Evolutionary conservation across 2,329 filamentous ascomycete species (phyloP).

Genomic region (Fusarium oxysporum): DNA sequence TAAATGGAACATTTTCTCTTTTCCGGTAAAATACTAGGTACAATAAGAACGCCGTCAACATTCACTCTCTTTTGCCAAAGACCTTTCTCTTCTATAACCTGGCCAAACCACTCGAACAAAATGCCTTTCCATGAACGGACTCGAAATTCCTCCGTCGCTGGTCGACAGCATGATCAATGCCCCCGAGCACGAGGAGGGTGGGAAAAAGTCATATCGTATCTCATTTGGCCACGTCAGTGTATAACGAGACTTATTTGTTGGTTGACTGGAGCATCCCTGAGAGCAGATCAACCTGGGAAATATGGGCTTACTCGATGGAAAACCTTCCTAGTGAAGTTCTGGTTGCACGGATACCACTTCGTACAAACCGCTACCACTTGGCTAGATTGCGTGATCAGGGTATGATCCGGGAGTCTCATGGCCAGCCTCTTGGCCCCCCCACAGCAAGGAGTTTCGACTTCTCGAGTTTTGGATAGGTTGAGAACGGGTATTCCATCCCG

Average conservation of each 20-base stretch:
- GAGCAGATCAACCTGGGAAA: not conserved
- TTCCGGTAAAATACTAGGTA: not conserved
- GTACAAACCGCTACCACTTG: not conserved
- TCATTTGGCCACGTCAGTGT: not conserved
- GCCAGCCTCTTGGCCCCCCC: not conserved
- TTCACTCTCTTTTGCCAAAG: not conserved
- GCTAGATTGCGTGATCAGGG: not conserved
- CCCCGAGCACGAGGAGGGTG: slow-evolving; percentile 2
- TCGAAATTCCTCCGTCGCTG: not conserved
- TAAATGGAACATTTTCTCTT: not conserved
- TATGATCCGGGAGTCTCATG: not conserved
- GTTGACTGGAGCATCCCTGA: not conserved
- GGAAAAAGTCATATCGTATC: not conserved
- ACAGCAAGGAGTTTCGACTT: not conserved
- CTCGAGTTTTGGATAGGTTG: not conserved
- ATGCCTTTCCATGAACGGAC: not conserved
- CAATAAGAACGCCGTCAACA: not conserved
- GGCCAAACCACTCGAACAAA: not conserved
- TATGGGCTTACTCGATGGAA: not conserved
- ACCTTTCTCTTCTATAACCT: not conserved
- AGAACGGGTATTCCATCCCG: not conserved
- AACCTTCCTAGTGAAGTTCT: not conserved
- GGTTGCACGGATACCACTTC: not conserved
- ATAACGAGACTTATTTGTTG: not conserved
- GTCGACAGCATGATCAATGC: not conserved